Evolutionary conservation across 129 eudicot species (phyloP).

Genomic region (sunflower (Helianthus annuus)): HanXRQr2.0-SUNRISE NC_035436.2:15678447-15678946

Average conservation of each 20-base stretch:
- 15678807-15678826: too few relatives aligned
- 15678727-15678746: neutral
- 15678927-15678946: too few relatives aligned
- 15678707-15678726: too few relatives aligned
- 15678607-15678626: neutral
- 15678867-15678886: too few relatives aligned
- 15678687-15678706: too few relatives aligned
- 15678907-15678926: too few relatives aligned
- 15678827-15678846: too few relatives aligned
- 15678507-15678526: neutral
- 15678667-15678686: neutral
- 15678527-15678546: neutral
- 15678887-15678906: too few relatives aligned
- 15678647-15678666: neutral
- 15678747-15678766: neutral
- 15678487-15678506: neutral
- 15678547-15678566: neutral
- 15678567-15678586: neutral
- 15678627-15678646: too few relatives aligned
- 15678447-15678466: neutral
- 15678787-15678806: too few relatives aligned
- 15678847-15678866: too few relatives aligned
- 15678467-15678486: neutral
- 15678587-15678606: too few relatives aligned
- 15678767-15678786: neutral